Evolutionary conservation across 2,329 filamentous ascomycete genomes (phyloP).

Genomic region (Aspergillus hiratsukae): DNA sequence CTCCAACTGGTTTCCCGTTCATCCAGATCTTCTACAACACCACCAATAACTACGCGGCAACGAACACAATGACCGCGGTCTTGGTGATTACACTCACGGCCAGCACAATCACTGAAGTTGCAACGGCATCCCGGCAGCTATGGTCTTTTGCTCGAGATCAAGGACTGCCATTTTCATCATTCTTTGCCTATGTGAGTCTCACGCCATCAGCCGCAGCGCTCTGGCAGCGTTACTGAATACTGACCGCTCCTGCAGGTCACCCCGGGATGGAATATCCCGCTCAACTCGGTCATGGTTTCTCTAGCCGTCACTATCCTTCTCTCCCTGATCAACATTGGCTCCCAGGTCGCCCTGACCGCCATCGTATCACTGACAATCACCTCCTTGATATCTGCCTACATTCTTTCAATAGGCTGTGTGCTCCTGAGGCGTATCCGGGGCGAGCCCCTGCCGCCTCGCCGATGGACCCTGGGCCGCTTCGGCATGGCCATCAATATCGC

Average conservation of each 20-base stretch:
- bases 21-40: conserved; percentile 56
- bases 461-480: conserved; percentile 44
- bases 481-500: conserved; percentile 43
- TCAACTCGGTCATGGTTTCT: conserved; percentile 46
- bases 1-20: conserved; percentile 52
- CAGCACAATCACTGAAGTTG: conserved; percentile 51
- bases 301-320: conserved; percentile 43
- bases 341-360: conserved; percentile 41
- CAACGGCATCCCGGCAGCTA: conserved; percentile 54
- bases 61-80: conserved; percentile 49
- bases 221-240: background rate
- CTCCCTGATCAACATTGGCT: conserved; percentile 51
- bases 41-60: conserved; percentile 45
- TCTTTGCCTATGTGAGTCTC: conserved; percentile 34
- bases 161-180: conserved; percentile 37
- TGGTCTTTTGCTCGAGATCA: conserved; percentile 51
- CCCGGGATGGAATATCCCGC: conserved; percentile 40
- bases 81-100: conserved; percentile 48
- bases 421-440: conserved; percentile 40
- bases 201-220: background rate
- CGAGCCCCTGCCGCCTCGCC: conserved; percentile 40
- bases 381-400: conserved; percentile 41
- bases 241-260: conserved; percentile 26
- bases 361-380: conserved; percentile 42
- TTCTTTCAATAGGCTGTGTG: conserved; percentile 46